Evolutionary conservation across 345 rosid genomes (phyloP).

Genomic region (Punica granatum): DNA sequence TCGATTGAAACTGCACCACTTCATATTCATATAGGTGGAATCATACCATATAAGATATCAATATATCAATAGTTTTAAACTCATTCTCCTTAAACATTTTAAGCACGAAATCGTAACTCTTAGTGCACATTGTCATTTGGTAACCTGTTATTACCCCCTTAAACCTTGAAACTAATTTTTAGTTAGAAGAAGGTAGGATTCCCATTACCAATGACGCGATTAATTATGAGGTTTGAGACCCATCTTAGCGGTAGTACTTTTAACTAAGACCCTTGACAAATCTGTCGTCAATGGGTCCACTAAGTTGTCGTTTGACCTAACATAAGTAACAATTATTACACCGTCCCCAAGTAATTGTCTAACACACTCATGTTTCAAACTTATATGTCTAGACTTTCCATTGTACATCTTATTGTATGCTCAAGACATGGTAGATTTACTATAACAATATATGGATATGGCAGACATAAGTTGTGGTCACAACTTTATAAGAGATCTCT

Average conservation of each 20-base stretch:
- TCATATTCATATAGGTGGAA: too few species aligned
- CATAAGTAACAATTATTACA: neutral
- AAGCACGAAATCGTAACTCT: too few species aligned
- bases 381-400: conserved; percentile 1
- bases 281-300: neutral
- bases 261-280: neutral
- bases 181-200: neutral
- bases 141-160: neutral
- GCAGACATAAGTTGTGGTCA: neutral
- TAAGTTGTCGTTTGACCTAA: neutral
- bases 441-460: neutral
- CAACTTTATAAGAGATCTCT: neutral
- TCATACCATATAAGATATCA: too few species aligned
- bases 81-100: too few species aligned
- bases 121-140: neutral
- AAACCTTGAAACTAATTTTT: neutral
- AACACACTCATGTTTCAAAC: neutral
- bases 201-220: neutral
- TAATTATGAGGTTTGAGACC: neutral
- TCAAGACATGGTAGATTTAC: neutral
- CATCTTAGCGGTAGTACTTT: neutral
- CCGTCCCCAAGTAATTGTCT: neutral
- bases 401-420: neutral
- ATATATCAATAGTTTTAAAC: too few species aligned
- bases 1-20: too few species aligned